These are phyloP conservation scores for Picochlorum sp. DNA, from an alignment of 139 green algal genomes.

Conservation along the genomic window DNA sequence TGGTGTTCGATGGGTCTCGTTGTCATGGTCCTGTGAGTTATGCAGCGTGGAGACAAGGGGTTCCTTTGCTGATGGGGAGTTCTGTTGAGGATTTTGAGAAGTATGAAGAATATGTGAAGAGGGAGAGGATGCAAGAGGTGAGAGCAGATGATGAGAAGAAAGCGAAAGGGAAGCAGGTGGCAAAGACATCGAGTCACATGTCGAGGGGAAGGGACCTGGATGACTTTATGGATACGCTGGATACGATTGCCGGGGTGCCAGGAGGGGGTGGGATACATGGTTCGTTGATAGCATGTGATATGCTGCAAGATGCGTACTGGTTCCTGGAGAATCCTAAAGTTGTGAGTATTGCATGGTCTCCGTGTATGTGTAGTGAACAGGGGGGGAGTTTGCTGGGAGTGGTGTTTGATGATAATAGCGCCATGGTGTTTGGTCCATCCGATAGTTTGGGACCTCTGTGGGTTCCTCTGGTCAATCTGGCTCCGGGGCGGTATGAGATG, in stretches of 20 bases:
- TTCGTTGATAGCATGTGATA: background rate
- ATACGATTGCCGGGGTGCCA: background rate
- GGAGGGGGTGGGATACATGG: background rate
- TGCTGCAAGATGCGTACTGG: background rate
- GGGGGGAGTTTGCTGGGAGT: conserved; percentile 28
- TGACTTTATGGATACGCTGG: background rate
- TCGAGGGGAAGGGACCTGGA: background rate
- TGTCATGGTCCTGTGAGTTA: background rate
- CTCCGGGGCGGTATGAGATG: background rate
- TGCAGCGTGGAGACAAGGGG: background rate
- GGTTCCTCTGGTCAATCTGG: background rate
- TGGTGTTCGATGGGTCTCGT: background rate
- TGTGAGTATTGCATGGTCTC: background rate
- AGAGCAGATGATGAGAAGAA: background rate
- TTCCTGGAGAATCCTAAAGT: background rate
- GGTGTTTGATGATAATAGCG: conserved; percentile 22
- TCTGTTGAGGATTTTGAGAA: background rate
- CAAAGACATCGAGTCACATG: background rate
- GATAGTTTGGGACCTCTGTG: background rate
- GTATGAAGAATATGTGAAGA: background rate
- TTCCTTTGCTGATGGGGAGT: background rate
- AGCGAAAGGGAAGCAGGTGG: background rate
- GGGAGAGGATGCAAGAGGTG: background rate
- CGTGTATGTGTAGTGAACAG: background rate
- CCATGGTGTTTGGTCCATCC: conserved; percentile 26